Conservation (phyloP, 108 stramenopile species). For the Cyclotella choctawhatcheeana region DNA sequence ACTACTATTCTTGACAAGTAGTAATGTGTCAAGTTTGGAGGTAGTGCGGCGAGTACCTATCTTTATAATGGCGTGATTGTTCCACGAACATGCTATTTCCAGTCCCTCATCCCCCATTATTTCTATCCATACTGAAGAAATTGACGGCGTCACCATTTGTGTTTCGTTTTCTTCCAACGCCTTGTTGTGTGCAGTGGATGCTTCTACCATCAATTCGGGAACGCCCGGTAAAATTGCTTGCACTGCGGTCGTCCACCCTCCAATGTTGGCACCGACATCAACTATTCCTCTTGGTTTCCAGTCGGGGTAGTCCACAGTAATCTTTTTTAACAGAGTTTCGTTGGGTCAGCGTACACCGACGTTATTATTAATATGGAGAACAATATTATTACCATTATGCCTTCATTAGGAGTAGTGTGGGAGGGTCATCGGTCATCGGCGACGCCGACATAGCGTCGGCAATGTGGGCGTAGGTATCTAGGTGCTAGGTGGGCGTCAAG, state of each 20-base stretch:
- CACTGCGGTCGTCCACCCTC: conserved; percentile 20
- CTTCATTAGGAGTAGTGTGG: no score
- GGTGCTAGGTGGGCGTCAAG: no score
- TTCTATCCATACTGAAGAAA: no score
- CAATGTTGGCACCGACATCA: conserved; percentile 44
- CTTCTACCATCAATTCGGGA: conserved; percentile 36
- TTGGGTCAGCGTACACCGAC: no score
- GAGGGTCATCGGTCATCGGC: no score
- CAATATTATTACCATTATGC: no score
- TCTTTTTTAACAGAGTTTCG: no score
- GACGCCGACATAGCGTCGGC: no score
- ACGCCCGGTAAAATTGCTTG: conserved; percentile 26
- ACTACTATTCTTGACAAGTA: conserved; percentile 12
- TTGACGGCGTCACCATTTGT: no score
- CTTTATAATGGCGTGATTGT: conserved; percentile 19
- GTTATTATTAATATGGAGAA: no score
- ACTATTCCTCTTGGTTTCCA: conserved; percentile 49
- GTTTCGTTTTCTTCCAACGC: conserved; percentile 14
- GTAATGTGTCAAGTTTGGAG: conserved; percentile 29
- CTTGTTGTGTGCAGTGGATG: neutral
- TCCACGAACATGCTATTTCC: conserved; percentile 47
- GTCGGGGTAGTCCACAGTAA: conserved; percentile 26
- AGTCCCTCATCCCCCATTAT: no score
- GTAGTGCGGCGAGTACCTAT: conserved; percentile 27
- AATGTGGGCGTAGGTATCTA: no score